These are phyloP conservation scores for Aspergillus cristatus DNA, from an alignment of 495 filamentous ascomycete genomes.

Conservation along the genomic window DNA sequence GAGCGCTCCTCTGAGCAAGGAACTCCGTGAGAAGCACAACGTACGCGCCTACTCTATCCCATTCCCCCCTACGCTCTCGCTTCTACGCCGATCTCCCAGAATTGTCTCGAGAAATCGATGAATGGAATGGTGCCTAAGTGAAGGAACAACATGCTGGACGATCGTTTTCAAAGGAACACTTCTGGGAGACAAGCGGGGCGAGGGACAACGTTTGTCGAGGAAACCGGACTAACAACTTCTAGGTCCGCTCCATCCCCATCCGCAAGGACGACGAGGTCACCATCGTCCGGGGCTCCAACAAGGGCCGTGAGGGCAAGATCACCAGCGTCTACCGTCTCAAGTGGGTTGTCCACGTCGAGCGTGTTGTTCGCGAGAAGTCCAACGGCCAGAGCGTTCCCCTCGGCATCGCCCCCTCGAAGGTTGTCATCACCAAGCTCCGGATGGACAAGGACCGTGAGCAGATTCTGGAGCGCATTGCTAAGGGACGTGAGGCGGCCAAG, in stretches of 20 bases:
- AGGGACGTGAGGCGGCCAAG: constrained; percentile 56
- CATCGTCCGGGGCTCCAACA: constrained; percentile 80
- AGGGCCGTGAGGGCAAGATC: constrained; percentile 91
- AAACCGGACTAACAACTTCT: constrained; percentile 19
- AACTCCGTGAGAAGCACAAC: constrained; percentile 91
- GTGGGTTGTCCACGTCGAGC: constrained; percentile 88
- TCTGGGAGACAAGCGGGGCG: background rate
- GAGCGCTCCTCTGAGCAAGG: constrained; percentile 88
- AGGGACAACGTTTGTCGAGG: background rate
- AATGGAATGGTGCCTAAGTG: background rate
- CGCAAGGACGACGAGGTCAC: constrained; percentile 95
- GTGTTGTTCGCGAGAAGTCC: constrained; percentile 85
- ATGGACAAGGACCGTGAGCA: constrained; percentile 95
- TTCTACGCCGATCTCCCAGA: too few relatives aligned
- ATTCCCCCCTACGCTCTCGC: background rate
- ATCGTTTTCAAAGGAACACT: too few relatives aligned
- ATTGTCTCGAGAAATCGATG: constrained; percentile 2
- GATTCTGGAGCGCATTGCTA: constrained; percentile 77
- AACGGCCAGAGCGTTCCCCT: constrained; percentile 85
- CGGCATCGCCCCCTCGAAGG: constrained; percentile 84
- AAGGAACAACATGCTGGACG: constrained; percentile 3
- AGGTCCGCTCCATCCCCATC: constrained; percentile 95
- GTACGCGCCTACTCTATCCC: constrained; percentile 37
- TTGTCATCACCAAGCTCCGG: constrained; percentile 95
- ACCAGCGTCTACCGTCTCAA: constrained; percentile 96